Conservation (phyloP, 2,329 filamentous ascomycete species). For the Dryadomyces quercus-mongolicae region DNA sequence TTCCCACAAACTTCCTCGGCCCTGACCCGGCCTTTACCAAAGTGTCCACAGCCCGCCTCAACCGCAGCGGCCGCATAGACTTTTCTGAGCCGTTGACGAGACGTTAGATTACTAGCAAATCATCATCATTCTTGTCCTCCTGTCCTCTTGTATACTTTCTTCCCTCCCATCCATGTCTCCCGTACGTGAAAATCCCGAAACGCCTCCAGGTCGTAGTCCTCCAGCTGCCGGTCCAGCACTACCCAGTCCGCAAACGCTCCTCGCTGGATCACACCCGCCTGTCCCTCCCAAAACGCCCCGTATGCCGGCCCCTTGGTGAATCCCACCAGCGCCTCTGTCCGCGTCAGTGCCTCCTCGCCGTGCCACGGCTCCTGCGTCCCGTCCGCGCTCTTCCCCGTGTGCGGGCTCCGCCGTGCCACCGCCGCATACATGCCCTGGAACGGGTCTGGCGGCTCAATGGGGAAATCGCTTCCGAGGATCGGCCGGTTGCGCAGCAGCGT, state of each 20-base stretch:
- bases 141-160: constrained; percentile 32
- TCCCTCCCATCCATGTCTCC: constrained; percentile 59
- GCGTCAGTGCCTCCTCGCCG: constrained; percentile 41
- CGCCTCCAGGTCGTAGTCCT: constrained; percentile 32
- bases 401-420: constrained; percentile 46
- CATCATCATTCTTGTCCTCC: too few species aligned
- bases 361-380: constrained; percentile 45
- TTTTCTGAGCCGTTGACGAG: constrained; percentile 6
- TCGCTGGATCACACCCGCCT: constrained; percentile 44
- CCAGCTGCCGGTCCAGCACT: constrained; percentile 49
- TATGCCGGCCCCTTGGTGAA: constrained; percentile 50
- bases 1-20: constrained; percentile 33
- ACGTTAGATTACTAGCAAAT: background rate
- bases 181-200: constrained; percentile 42
- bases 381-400: constrained; percentile 36
- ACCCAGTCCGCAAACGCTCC: constrained; percentile 59
- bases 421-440: constrained; percentile 61
- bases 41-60: constrained; percentile 1
- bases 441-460: constrained; percentile 56
- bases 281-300: constrained; percentile 45
- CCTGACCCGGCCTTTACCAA: constrained; percentile 13
- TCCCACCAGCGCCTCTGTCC: constrained; percentile 47
- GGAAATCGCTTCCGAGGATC: constrained; percentile 58
- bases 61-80: constrained; percentile 1
- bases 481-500: constrained; percentile 31